Evolutionary conservation across 2,329 filamentous ascomycete species (phyloP).

Genomic region (Elsinoe batatas): DNA sequence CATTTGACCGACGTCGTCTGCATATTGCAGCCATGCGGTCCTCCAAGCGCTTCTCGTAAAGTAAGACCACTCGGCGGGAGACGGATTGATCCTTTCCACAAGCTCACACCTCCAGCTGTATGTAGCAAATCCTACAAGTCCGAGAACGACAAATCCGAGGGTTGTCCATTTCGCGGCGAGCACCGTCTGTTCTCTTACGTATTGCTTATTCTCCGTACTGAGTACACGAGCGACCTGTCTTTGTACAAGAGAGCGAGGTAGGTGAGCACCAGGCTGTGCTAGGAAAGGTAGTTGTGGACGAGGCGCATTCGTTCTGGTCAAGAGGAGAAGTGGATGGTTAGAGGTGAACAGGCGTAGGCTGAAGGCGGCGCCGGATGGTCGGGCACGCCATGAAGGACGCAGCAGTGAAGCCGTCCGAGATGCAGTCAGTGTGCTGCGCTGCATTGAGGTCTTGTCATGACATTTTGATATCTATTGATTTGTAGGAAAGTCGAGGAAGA

Average conservation of each 20-base stretch:
- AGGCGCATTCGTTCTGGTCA: conserved; percentile 36
- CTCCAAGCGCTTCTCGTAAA: conserved; percentile 59
- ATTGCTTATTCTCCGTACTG: conserved; percentile 65
- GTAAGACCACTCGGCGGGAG: conserved; percentile 72
- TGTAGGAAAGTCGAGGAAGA: no score
- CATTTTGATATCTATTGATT: background rate
- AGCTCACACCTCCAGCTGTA: conserved; percentile 63
- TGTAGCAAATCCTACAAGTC: conserved; percentile 50
- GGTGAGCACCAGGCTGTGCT: conserved; percentile 41
- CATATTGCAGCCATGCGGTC: conserved; percentile 38
- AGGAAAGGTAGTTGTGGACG: conserved; percentile 59
- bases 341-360: conserved; percentile 47
- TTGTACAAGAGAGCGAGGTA: conserved; percentile 18
- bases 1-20: conserved; percentile 47
- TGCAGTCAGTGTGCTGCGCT: background rate
- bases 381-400: background rate
- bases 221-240: conserved; percentile 56
- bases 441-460: conserved; percentile 1
- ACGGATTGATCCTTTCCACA: conserved; percentile 66
- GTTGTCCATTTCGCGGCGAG: conserved; percentile 58
- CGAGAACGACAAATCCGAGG: conserved; percentile 55
- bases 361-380: background rate
- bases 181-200: conserved; percentile 60
- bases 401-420: conserved; percentile 2
- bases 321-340: conserved; percentile 43